Base-by-base conservation (phyloP, 163 green algal species). In the Chloromonas sp. region DNA sequence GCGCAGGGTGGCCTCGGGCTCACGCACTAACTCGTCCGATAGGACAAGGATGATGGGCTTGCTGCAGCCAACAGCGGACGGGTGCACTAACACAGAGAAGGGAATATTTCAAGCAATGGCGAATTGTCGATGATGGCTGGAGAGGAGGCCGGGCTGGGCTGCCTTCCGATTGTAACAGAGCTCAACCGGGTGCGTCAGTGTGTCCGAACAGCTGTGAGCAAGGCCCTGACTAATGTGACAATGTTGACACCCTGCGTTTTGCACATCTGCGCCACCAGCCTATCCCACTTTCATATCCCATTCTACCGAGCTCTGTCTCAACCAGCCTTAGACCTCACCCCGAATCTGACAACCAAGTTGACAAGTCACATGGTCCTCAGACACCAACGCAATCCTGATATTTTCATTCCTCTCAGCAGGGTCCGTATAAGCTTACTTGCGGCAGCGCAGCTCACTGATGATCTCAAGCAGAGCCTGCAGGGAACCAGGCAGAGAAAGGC, bases 1-100 rank as follows among this genome's bases (percentile, higher is more conserved):
- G 13, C 90, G 84, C 87, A 97, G 88, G 85, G 88, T 92, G 82
- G 82, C 89, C 81, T 94, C 90, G 0, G 93, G 92, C 8, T 91
- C 70, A 0, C 85, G 11, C 70, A 94, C 84, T 66, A 97, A 85
- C 70, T 97, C 92, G 60, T 97, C 91, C 1, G 87, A 93, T 15
- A 96, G 84, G 2, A 97, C 81, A 80, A 97, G 89, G 2, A 93
- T 88, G n/a, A 90, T 87, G 0, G 77, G 66, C 60, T 88, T 88
- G 77, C 92, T 94, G 90, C 60, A 36, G 71, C 1, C 57, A 0
- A 71, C 58, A 82, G 66, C 2, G 71, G 2, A 8, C 2, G 62
- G 62, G 1, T 74, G 81, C 11, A n/a, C 61, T 58, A 74, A 58
- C 59, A 2, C 3, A 1, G 13, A 76, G 60, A 83, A 3, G 3